Evolutionary conservation across 345 rosid genomes (phyloP), one percentile per base, ranked within the genome.

Genomic region (Mallotus nudiflorus): DNA sequence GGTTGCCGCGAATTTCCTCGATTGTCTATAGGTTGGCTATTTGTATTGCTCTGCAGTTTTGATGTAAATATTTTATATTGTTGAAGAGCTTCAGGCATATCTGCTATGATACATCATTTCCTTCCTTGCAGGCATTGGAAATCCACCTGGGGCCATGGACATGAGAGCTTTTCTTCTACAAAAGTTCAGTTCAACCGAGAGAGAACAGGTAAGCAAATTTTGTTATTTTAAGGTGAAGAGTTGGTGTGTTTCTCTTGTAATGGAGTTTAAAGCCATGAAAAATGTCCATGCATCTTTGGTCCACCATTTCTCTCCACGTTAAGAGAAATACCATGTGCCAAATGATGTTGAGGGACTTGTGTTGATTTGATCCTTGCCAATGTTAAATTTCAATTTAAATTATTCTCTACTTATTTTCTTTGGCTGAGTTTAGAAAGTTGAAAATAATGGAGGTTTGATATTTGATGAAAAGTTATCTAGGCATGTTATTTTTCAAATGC

Each of bases 101-200:
- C 5, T 62, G 11, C 16, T 59, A 46, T 18, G 50, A 67, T 8
- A 22, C 18, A 5, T 24, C 27, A 20, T 13, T 39, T 27, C 19
- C 44, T 22, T 75, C 12, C 66, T 66, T 50, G 73, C 80, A 91
- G 97, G 98, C 53, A 86, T 94, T 69, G 96, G 96, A 77, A 88
- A 87, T 65, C 93, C 97, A 68, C 97, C 97, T 10, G 98, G 96
- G 56, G 78, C 75, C 48, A 94, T 94, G 95, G 97, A 94, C 83
- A 81, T 89, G 89, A 91, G 83, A 82, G 97, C 98, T 73, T 94
- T 82, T 76, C 97, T 89, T 72, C 81, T 94, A 46, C 97, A 89
- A 77, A 88, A 88, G 70, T 91, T 94, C 73, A 94, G 96, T 71
- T 53, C 84, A 10, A 76, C 51, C 31, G 97, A 94, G 82, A 83